Evolutionary conservation across 2,329 filamentous ascomycete genomes (phyloP), one percentile per base, ranked within the genome.

Genomic region (Penicillium sp.): DNA sequence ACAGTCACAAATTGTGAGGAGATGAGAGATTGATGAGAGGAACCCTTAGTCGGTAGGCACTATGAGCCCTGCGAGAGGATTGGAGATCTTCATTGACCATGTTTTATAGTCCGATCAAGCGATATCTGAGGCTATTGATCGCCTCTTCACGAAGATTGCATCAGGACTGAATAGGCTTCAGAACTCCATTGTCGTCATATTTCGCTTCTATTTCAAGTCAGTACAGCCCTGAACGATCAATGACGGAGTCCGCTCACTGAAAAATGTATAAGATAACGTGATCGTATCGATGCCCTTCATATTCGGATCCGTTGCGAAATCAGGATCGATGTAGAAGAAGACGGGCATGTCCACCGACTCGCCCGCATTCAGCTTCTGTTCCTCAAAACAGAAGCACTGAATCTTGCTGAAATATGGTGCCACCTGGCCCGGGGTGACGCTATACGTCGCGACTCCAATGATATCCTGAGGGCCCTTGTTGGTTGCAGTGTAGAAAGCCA

Each of bases 271-370:
- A 68, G 89, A 96, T 71, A 99, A 78, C 37, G 95, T 99, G 57
- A 99, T 92, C 1, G 93, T 96, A 79, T 97, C 92, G 63, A 99
- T 91, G 0, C 90, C 90, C 78, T 86, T 91, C 94, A 97, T 98
- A 65, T 90, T 93, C 54, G 94, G 81, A 76, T 99, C 95, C 68
- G 90, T 93, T 60, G 94, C 83, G 79, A 99, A 89, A 73, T 98
- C 95, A 0, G 95, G 95, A 73, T 99, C 95, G 66, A 99, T 90
- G 77, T 98, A 99, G 79, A 99, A 99, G 78, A 99, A 99, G 0
- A 99, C 96, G 0, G 95, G 96, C 96, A 99, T 99, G 76, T 99
- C 95, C 55, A 99, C 95, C 47, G 92, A 95, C 83, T 99, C 96
- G 47, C 94, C 93, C 5, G 93, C 93, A 73, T 95, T 94, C 66